phyloP scores from a whole-genome alignment of 495 filamentous ascomycete species.

The Xylaria castorea region DNA sequence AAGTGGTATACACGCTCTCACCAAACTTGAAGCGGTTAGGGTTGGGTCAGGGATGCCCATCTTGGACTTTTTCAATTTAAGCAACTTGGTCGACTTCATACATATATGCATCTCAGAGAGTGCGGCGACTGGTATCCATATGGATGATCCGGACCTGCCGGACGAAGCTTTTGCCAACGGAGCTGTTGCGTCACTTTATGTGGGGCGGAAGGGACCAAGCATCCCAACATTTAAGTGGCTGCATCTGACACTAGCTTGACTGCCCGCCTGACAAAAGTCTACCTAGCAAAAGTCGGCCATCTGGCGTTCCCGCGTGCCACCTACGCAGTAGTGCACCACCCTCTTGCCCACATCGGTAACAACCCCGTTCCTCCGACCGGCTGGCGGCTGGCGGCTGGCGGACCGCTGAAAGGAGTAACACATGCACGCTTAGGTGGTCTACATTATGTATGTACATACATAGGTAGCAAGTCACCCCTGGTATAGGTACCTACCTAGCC shows the following conservation, averaged over 20 bases:
- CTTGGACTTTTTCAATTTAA: not conserved
- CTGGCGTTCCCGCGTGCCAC: conserved; percentile 13
- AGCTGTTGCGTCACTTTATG: conserved; percentile 26
- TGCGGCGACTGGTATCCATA: not conserved
- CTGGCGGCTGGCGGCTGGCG: not conserved
- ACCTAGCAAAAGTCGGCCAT: conserved; percentile 3
- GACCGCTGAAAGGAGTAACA: not conserved
- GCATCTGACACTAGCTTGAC: conserved; percentile 9
- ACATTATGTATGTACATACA: no score
- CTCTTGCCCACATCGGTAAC: not conserved
- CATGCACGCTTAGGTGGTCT: no score
- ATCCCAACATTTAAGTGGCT: conserved; percentile 20
- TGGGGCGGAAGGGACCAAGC: conserved; percentile 1
- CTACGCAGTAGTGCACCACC: not conserved
- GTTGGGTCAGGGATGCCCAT: not conserved
- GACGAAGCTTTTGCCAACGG: not conserved
- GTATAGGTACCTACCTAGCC: no score
- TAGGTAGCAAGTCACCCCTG: no score
- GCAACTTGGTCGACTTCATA: conserved; percentile 6
- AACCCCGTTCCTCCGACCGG: not conserved
- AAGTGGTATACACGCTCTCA: not conserved
- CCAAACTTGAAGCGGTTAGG: no score
- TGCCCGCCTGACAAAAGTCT: conserved; percentile 13
- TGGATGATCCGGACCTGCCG: conserved; percentile 9
- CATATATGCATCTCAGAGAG: no score